These are phyloP conservation scores for Neotropicomus parvogracilis DNA, from an alignment of 1,284 basidiomycete species.

Conservation along the genomic window DNA sequence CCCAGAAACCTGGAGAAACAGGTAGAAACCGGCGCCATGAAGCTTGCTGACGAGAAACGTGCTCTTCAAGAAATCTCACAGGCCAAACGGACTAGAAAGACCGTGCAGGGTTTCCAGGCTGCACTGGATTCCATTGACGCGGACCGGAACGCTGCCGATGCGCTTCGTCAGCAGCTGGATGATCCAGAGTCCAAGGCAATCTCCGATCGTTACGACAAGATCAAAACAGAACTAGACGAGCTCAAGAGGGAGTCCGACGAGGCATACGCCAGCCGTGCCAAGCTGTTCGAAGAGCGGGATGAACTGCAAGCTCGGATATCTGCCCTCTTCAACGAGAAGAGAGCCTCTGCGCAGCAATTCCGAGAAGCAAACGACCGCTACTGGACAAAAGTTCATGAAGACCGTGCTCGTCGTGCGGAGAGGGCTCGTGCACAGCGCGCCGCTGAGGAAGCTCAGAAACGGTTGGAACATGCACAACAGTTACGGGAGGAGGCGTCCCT, in stretches of 20 bases:
- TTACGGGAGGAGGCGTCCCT: slow-evolving; percentile 88
- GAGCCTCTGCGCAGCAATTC: slow-evolving; percentile 68
- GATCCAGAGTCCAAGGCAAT: slow-evolving; percentile 87
- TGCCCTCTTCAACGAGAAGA: slow-evolving; percentile 74
- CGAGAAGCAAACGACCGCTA: slow-evolving; percentile 81
- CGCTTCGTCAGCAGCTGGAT: slow-evolving; percentile 81
- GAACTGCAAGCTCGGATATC: slow-evolving; percentile 69
- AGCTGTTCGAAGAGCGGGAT: slow-evolving; percentile 88
- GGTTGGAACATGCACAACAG: slow-evolving; percentile 75
- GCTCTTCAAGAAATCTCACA: slow-evolving; percentile 85
- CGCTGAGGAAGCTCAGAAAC: slow-evolving; percentile 80
- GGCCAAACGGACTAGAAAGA: slow-evolving; percentile 65
- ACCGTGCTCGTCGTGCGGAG: slow-evolving; percentile 82
- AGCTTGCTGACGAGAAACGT: slow-evolving; percentile 94
- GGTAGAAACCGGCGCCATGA: slow-evolving; percentile 90
- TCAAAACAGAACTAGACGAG: slow-evolving; percentile 84
- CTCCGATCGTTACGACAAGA: slow-evolving; percentile 78
- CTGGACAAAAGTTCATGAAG: slow-evolving; percentile 80
- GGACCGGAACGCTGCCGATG: slow-evolving; percentile 75
- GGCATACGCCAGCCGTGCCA: slow-evolving; percentile 75
- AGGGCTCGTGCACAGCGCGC: slow-evolving; percentile 76
- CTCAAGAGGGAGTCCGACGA: slow-evolving; percentile 87
- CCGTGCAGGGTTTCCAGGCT: slow-evolving; percentile 76
- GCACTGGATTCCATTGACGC: slow-evolving; percentile 80
- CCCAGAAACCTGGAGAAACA: slow-evolving; percentile 80